Conservation (phyloP, 2,329 filamentous ascomycete genomes). For the Diaporthe ampelina region DNA sequence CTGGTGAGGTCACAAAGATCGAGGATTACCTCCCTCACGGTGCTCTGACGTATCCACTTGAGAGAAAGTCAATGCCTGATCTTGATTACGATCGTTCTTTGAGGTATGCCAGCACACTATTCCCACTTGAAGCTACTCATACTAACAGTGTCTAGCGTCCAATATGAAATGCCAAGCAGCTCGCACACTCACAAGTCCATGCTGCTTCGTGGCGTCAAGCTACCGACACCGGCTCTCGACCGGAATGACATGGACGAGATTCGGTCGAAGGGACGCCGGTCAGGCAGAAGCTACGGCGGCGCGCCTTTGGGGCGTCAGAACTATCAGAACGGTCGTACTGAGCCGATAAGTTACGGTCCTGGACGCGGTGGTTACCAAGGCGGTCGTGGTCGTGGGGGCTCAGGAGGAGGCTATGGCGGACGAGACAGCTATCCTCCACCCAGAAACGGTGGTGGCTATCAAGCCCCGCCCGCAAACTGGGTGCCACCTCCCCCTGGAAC, state of each 20-base stretch:
- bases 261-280: slow-evolving; percentile 73
- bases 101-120: slow-evolving; percentile 69
- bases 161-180: slow-evolving; percentile 85
- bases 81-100: slow-evolving; percentile 90
- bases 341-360: slow-evolving; percentile 67
- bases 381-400: slow-evolving; percentile 38
- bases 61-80: slow-evolving; percentile 78
- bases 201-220: slow-evolving; percentile 86
- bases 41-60: slow-evolving; percentile 82
- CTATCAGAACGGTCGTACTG: slow-evolving; percentile 58
- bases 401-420: slow-evolving; percentile 37
- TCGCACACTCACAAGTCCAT: slow-evolving; percentile 89
- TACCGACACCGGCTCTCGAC: slow-evolving; percentile 80
- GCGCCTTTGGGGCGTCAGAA: slow-evolving; percentile 63
- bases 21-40: slow-evolving; percentile 88
- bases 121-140: slow-evolving; percentile 12
- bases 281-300: slow-evolving; percentile 79
- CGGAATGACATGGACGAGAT: slow-evolving; percentile 81
- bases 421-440: slow-evolving; percentile 42
- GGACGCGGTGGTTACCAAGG: slow-evolving; percentile 42
- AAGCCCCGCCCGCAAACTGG: slow-evolving; percentile 52
- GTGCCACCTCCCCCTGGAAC: slow-evolving; percentile 61
- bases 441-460: slow-evolving; percentile 43
- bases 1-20: slow-evolving; percentile 85
- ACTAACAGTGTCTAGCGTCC: slow-evolving; percentile 71